Evolutionary conservation across 2,329 filamentous ascomycete species (phyloP), one percentile per base, ranked within the genome.

Genomic region (Microsporum ferrugineum): DNA sequence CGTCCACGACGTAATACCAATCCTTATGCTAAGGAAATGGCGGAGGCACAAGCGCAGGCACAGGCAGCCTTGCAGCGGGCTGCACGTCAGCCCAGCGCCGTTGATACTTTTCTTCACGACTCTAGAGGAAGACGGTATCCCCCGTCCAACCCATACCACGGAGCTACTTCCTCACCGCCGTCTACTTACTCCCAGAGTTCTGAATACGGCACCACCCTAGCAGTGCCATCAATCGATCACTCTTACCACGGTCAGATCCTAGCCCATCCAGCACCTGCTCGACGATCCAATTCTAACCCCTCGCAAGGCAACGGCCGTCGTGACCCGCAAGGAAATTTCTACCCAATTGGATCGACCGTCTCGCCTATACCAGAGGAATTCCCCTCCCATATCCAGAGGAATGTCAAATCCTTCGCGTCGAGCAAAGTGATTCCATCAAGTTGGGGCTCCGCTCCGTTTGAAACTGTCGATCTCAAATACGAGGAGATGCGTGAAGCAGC

Each of bases 301-400:
- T 34, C 49, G 3, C 27, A 31, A 5, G 49, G 49, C 14, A 29
- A 23, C 17, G 17, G 49, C 49, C 49, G 49, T 33, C 49, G 49
- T 53, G 49, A 53, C 29, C 49, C 27, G n/a, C 67, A 65, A 38
- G 69, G 70, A 61, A 67, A 69, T 63, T 86, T 87, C 67, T 87
- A 75, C 62, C 71, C 73, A 34, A 73, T 86, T 2, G 82, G 80
- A 65, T 88, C 86, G 0, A 86, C 80, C 63, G 86, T 91, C 31
- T 88, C 88, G 0, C 87, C 88, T 0, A 91, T 91, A 59, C 86
- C 85, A 0, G 88, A 91, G 71, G 88, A 91, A 69, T 82, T 80
- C 64, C 79, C 82, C 0, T 77, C 75, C 57, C 67, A 72, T 29
- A 68, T 80, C 29, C 76, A 79, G 60, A 84, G 84, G 33, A 68